Evolutionary conservation across 1,139 yeast species (phyloP).

Genomic region (Wickerhamomyces sp.): DNA sequence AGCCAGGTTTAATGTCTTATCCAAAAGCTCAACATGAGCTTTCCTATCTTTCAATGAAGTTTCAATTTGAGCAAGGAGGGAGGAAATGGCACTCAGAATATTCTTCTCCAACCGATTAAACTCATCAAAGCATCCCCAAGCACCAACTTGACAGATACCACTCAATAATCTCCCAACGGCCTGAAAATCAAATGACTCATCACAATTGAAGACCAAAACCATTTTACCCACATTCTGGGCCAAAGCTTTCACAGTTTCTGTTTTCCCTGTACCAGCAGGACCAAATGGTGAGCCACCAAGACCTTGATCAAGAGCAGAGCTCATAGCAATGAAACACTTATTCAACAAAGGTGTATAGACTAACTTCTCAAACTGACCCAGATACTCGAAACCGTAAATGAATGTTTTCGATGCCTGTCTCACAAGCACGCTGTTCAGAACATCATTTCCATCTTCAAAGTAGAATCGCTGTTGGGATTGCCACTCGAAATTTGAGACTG

Average conservation of each 20-base stretch:
- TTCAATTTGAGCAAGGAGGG: constrained; percentile 75
- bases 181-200: constrained; percentile 79
- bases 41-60: constrained; percentile 33
- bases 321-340: constrained; percentile 61
- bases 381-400: constrained; percentile 75
- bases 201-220: constrained; percentile 88
- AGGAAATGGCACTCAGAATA: constrained; percentile 79
- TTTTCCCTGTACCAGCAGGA: constrained; percentile 98
- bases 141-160: constrained; percentile 84
- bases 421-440: constrained; percentile 36
- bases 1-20: constrained; percentile 38
- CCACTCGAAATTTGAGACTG: constrained; percentile 39
- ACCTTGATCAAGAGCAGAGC: constrained; percentile 67
- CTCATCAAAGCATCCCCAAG: constrained; percentile 97
- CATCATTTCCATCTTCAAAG: constrained; percentile 25
- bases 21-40: constrained; percentile 42
- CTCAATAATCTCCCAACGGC: constrained; percentile 73
- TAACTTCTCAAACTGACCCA: constrained; percentile 69
- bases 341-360: constrained; percentile 76
- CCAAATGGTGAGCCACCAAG: constrained; percentile 94
- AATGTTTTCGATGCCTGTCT: constrained; percentile 49
- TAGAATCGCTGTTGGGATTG: constrained; percentile 49
- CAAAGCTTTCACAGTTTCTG: constrained; percentile 83
- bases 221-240: constrained; percentile 76
- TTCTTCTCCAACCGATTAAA: constrained; percentile 74